Conservation (phyloP, 1,284 basidiomycete species). For the Takashimella koratensis region DNA sequence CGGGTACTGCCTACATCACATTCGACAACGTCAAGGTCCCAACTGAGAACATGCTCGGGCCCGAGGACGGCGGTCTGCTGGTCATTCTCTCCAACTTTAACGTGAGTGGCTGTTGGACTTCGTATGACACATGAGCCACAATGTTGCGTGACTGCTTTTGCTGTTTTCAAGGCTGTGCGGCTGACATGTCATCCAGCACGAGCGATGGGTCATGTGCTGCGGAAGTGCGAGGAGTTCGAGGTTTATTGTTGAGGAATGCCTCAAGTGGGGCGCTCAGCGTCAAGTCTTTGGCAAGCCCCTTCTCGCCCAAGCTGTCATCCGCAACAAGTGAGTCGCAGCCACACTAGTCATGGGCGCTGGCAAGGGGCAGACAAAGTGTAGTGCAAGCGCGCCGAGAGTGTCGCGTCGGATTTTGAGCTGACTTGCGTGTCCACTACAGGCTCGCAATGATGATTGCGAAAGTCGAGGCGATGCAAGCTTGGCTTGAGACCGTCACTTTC, state of each 20-base stretch:
- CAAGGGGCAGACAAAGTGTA: background rate
- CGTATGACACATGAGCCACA: too few relatives aligned
- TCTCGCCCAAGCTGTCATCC: conserved; percentile 74
- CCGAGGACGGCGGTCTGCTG: conserved; percentile 73
- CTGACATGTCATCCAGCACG: conserved; percentile 14
- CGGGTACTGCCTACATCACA: conserved; percentile 76
- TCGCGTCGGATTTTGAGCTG: background rate
- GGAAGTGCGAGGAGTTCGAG: conserved; percentile 37
- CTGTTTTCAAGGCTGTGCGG: too few relatives aligned
- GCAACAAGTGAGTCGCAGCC: conserved; percentile 59
- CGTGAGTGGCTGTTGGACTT: conserved; percentile 26
- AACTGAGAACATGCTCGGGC: conserved; percentile 77
- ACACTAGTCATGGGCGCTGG: conserved; percentile 8
- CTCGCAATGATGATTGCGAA: conserved; percentile 81
- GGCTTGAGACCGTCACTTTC: conserved; percentile 83
- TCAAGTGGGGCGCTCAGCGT: conserved; percentile 66
- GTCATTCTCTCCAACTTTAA: conserved; percentile 60
- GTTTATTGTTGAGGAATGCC: conserved; percentile 46
- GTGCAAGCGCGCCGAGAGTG: background rate
- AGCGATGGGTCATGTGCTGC: conserved; percentile 47
- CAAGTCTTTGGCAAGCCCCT: conserved; percentile 84
- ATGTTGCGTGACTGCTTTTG: too few relatives aligned
- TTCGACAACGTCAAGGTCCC: conserved; percentile 86
- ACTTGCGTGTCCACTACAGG: conserved; percentile 19
- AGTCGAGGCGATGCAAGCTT: conserved; percentile 75